A percentile compares a stretch with the other conserved stretches of the same genome.
Evolutionary conservation across 2,329 filamentous ascomycete species (phyloP).

Genomic region (Botrytis medusae): DNA sequence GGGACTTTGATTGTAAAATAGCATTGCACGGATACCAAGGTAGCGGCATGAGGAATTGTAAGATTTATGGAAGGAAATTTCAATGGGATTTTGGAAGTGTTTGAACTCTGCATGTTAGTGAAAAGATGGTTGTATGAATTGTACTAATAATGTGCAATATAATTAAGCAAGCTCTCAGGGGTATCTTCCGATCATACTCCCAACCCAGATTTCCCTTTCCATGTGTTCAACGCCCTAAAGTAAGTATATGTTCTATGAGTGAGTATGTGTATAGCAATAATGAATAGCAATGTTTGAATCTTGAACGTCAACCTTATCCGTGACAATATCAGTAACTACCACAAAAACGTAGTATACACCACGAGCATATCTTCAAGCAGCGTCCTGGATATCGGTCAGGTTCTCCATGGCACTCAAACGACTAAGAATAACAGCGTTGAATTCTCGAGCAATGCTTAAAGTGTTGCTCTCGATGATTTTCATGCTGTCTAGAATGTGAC

Average conservation of each 20-base stretch:
- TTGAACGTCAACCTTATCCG: neutral
- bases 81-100: neutral
- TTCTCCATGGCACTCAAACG: constrained; percentile 33
- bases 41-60: constrained; percentile 7
- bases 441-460: constrained; percentile 32
- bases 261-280: constrained; percentile 31
- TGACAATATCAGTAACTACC: neutral
- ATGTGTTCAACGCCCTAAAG: constrained; percentile 19
- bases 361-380: neutral
- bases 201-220: neutral
- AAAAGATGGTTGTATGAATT: constrained; percentile 2
- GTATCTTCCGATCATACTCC: constrained; percentile 28
- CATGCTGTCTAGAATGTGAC: constrained; percentile 35
- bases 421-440: constrained; percentile 32
- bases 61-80: neutral
- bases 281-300: constrained; percentile 27
- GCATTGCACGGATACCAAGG: neutral
- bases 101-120: neutral
- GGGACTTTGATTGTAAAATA: constrained; percentile 21
- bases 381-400: neutral
- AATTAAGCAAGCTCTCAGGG: constrained; percentile 25
- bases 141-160: constrained; percentile 14
- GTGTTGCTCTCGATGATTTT: constrained; percentile 32
- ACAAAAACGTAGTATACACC: neutral
- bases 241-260: constrained; percentile 28